Conservation (phyloP, 2,329 filamentous ascomycete species). For the Didymella lethalis region DNA sequence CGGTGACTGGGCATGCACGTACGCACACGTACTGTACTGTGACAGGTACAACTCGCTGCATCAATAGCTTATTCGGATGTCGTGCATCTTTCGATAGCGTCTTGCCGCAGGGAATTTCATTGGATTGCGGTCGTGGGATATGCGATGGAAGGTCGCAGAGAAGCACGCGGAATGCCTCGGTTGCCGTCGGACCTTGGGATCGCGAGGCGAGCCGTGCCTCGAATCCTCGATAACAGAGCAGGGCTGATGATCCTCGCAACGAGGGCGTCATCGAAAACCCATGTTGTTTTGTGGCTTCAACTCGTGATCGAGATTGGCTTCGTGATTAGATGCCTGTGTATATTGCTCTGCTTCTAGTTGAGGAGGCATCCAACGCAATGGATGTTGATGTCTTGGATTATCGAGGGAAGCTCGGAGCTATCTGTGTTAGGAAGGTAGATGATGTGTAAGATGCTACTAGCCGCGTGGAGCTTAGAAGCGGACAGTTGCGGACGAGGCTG, state of each 20-base stretch:
- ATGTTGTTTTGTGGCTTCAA: slow-evolving; percentile 8
- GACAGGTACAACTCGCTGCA: slow-evolving; percentile 28
- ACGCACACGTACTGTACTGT: slow-evolving; percentile 21
- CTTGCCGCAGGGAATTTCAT: slow-evolving; percentile 6
- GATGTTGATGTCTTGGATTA: slow-evolving; percentile 5
- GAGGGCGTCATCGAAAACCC: slow-evolving; percentile 11
- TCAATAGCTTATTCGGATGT: slow-evolving; percentile 31
- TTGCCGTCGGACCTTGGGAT: slow-evolving; percentile 25
- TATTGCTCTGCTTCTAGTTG: slow-evolving; percentile 21
- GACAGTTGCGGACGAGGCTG: slow-evolving; percentile 20
- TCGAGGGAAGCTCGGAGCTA: slow-evolving; percentile 14
- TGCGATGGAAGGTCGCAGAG: slow-evolving; percentile 33
- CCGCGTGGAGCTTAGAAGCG: slow-evolving; percentile 13
- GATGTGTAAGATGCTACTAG: slow-evolving; percentile 8
- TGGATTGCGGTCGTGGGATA: slow-evolving; percentile 29
- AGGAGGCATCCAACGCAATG: slow-evolving; percentile 6
- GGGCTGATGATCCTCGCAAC: slow-evolving; percentile 7
- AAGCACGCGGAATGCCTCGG: slow-evolving; percentile 33
- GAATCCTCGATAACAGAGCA: slow-evolving; percentile 11
- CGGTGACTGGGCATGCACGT: slow-evolving; percentile 13
- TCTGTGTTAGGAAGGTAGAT: slow-evolving; percentile 20
- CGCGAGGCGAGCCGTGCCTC: slow-evolving; percentile 29
- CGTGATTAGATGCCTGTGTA: slow-evolving; percentile 7
- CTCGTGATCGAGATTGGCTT: slow-evolving; percentile 10
- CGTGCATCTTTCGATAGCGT: slow-evolving; percentile 22